Conservation (phyloP, 2,329 filamentous ascomycete genomes). For the Escovopsis sp. region DNA sequence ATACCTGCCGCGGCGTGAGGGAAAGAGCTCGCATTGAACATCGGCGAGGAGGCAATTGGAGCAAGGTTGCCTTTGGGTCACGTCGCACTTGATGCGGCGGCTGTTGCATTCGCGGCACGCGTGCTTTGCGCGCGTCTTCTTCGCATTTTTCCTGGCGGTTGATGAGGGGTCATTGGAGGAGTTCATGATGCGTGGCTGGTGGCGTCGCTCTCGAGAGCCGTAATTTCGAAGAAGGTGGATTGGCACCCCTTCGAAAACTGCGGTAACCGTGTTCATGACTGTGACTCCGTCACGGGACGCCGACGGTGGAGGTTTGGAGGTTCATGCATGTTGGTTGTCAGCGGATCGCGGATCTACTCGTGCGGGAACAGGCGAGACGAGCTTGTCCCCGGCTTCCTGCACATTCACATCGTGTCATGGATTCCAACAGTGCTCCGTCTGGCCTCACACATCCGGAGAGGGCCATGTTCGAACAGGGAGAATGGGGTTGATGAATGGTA, state of each 20-base stretch:
- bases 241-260: background rate
- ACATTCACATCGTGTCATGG: background rate
- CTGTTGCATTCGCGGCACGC: constrained; percentile 20
- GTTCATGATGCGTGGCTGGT: background rate
- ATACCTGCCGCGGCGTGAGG: constrained; percentile 19
- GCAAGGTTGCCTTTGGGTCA: constrained; percentile 19
- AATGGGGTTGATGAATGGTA: too few relatives aligned
- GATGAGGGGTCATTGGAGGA: constrained; percentile 1
- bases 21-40: constrained; percentile 16
- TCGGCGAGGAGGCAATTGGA: constrained; percentile 15
- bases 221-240: too few relatives aligned
- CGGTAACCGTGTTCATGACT: too few relatives aligned
- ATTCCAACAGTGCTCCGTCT: too few relatives aligned
- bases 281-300: too few relatives aligned
- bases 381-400: constrained; percentile 1
- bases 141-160: constrained; percentile 9
- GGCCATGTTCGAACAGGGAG: too few relatives aligned
- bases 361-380: background rate
- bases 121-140: constrained; percentile 18
- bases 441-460: too few relatives aligned
- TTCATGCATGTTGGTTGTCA: constrained; percentile 1
- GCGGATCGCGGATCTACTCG: background rate
- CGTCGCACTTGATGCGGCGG: constrained; percentile 20
- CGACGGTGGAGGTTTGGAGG: background rate
- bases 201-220: too few relatives aligned